Evolutionary conservation across 352 stramenopile genomes (phyloP).

Genomic region (Globisporangium canariense): DNA sequence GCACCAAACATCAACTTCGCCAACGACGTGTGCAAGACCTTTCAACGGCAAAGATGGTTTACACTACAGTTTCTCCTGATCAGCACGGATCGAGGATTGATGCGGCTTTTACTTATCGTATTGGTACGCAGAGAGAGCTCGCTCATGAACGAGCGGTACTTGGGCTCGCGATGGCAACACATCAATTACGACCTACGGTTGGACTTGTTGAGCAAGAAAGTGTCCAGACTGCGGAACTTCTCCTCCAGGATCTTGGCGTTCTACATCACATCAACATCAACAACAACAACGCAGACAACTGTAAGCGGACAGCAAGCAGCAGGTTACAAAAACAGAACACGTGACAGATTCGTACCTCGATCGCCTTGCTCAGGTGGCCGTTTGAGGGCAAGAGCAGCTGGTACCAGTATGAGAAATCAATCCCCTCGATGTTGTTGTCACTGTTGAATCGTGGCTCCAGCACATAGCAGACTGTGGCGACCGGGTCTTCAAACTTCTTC

Average conservation of each 20-base stretch:
- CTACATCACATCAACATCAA: neutral
- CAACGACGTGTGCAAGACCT: too few species aligned
- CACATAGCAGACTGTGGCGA: conserved; percentile 28
- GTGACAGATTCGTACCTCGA: conserved; percentile 15
- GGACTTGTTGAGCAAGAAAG: conserved; percentile 7
- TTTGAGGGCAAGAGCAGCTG: conserved; percentile 21
- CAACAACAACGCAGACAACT: neutral
- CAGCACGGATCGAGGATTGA: neutral
- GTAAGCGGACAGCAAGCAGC: neutral
- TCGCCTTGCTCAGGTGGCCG: neutral
- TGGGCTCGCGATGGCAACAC: neutral
- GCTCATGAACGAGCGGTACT: neutral
- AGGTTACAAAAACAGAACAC: neutral
- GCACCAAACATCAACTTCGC: neutral
- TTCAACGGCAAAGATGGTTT: too few species aligned
- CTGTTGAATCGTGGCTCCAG: conserved; percentile 22
- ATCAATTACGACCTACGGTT: neutral
- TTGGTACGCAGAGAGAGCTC: neutral
- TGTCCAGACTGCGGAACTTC: conserved; percentile 16
- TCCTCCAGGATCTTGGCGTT: conserved; percentile 12
- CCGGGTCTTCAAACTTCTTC: conserved; percentile 34
- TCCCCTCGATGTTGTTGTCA: conserved; percentile 8
- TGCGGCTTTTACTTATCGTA: neutral
- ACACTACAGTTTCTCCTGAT: too few species aligned
- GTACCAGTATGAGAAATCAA: conserved; percentile 30